Evolutionary conservation across 306 rosid species (phyloP), one percentile per base, ranked within the genome.

Genomic region (Casuarina glauca): DNA sequence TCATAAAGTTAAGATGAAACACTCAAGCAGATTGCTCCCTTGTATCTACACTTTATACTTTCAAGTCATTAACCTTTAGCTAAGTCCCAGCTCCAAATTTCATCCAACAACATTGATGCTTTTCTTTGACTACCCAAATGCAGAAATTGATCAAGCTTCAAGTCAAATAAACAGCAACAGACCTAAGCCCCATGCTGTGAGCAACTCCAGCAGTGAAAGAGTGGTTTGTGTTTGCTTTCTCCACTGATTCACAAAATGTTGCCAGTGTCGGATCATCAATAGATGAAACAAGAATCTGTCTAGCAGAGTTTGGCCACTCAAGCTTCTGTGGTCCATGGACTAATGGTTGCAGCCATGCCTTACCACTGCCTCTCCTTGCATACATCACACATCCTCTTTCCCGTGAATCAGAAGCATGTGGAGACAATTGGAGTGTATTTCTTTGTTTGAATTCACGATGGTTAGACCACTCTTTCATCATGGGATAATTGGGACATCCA

Each of bases 401-500:
- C 97, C 99, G 93, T 60, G 91, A 83, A 79, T 95, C 97, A 69
- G 97, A 85, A 49, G 84, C 80, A 44, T 88, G 70, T 6, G 97
- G 86, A 48, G 90, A 88, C 84, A 91, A 74, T 76, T 88, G 86
- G 1, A 97, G 87, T 76, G 90, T 86, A 58, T 89, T 88, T 82
- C 97, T 82, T 76, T 95, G 97, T 79, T 95, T 91, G 7, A 91
- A 90, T 46, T 46, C 12, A 78, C 90, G 97, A 73, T 88, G 94
- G 81, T 91, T 93, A 41, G 93, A 78, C 97, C 97, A 95, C 78
- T 91, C 97, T 58, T 87, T 95, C 72, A 88, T 88, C 97, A 93
- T 90, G 63, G 99, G 99, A 77, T 95, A 95, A 74, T 93, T 95
- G 16, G 99, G 99, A 84, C 99, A 95, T 0, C 99, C 99, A 70